These are phyloP conservation scores for Torrubiella hemipterigena DNA, from an alignment of 2,329 filamentous ascomycete species.

Conservation along the genomic window DNA sequence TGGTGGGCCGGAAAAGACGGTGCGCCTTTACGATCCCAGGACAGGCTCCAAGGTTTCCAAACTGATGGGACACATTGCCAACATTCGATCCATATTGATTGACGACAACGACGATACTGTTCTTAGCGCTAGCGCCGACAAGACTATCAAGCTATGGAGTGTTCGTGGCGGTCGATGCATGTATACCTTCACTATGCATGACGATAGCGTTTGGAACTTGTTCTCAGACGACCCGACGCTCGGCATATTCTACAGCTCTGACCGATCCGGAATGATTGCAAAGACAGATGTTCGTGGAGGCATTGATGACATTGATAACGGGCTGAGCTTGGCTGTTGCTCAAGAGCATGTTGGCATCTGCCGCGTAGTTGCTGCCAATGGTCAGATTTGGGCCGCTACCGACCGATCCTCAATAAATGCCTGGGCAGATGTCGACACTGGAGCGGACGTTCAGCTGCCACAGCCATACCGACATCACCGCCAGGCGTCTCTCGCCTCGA, in stretches of 20 bases:
- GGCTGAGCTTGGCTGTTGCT: conserved; percentile 77
- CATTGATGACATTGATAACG: conserved; percentile 62
- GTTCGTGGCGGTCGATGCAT: conserved; percentile 90
- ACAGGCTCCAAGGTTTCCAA: conserved; percentile 88
- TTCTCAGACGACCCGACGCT: conserved; percentile 80
- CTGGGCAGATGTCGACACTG: conserved; percentile 78
- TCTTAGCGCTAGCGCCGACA: conserved; percentile 88
- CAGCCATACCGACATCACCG: conserved; percentile 38
- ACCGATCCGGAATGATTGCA: conserved; percentile 84
- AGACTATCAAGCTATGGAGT: conserved; percentile 97
- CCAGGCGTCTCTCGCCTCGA: conserved; percentile 30
- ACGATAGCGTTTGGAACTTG: conserved; percentile 93
- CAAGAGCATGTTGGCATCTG: conserved; percentile 80
- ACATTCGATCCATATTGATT: conserved; percentile 80
- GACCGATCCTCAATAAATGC: conserved; percentile 85
- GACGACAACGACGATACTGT: conserved; percentile 83
- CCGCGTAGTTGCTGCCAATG: conserved; percentile 55
- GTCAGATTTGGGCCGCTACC: conserved; percentile 82
- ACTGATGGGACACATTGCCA: conserved; percentile 93
- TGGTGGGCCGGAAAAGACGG: conserved; percentile 86
- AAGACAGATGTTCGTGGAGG: conserved; percentile 82
- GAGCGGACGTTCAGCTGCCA: conserved; percentile 55
- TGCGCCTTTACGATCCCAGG: conserved; percentile 82
- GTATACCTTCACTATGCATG: conserved; percentile 98
- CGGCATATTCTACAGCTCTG: conserved; percentile 86